A percentile compares a stretch with the other conserved stretches of the same genome.
Conservation (phyloP, 2,329 filamentous ascomycete genomes). For the Elsinoe perseae region DNA sequence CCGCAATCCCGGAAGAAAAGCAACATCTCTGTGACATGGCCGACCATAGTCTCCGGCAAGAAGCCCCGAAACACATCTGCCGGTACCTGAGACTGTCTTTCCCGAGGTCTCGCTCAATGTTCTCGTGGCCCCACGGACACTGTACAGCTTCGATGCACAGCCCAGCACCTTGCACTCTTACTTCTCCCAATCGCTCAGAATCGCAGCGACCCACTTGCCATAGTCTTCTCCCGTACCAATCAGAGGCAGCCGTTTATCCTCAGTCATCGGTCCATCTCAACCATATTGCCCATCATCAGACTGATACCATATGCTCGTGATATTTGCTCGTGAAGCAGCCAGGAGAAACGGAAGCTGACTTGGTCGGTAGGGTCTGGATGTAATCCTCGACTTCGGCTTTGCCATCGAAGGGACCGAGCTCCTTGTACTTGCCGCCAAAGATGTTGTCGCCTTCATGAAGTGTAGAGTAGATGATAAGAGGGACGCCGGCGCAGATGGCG, state of each 20-base stretch:
- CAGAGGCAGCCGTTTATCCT: constrained; percentile 24
- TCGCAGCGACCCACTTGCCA: constrained; percentile 22
- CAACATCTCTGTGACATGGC: constrained; percentile 25
- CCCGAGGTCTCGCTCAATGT: constrained; percentile 22
- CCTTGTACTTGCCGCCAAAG: constrained; percentile 26
- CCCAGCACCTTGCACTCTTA: constrained; percentile 25
- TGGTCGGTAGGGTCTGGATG: constrained; percentile 24
- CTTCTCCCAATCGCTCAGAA: constrained; percentile 22
- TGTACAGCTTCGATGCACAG: constrained; percentile 25
- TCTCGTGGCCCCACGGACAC: constrained; percentile 24
- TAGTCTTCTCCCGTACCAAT: constrained; percentile 24
- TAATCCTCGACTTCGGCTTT: constrained; percentile 33
- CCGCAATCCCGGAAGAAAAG: constrained; percentile 29
- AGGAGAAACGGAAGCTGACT: constrained; percentile 24
- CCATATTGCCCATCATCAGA: constrained; percentile 21
- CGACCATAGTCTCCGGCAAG: constrained; percentile 23
- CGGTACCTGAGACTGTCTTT: constrained; percentile 22
- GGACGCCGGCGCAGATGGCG: constrained; percentile 25
- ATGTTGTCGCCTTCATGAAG: constrained; percentile 25
- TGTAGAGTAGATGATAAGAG: constrained; percentile 35
- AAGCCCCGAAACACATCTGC: constrained; percentile 23
- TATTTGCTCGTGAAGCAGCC: constrained; percentile 22
- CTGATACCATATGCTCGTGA: constrained; percentile 18
- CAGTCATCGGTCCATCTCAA: constrained; percentile 23
- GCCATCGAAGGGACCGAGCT: constrained; percentile 33